Base-by-base conservation (phyloP, 164 flowering plant genomes). In the Nymphaea thermarum region DNA sequence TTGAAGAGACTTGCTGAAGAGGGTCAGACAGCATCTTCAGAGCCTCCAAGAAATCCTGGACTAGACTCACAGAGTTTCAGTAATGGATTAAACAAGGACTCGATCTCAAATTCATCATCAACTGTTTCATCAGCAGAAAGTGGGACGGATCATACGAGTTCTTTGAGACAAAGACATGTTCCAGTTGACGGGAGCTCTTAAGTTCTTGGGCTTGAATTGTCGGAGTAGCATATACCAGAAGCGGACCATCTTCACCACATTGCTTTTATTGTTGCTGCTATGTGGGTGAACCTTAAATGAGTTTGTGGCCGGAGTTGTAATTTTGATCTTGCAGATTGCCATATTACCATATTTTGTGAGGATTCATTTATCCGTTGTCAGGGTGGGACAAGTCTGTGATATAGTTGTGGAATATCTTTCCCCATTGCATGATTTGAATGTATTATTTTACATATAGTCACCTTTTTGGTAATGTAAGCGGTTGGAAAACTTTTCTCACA, bases 1-100 rank as follows among this genome's bases (percentile, higher is more conserved):
- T 85, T 91, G 14, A 84, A 75, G 68, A 85, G 76, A 77, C 82
- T 94, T 71, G 96, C 99, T 0, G 91, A 87, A 66, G 82, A 85
- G 65, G 99, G 96, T 62, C 82, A 84, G 53, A 66, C 85, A 42
- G 71, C 84, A 16, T 68, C 80, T n/a, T 43, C 81, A 61, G 78
- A 72, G 60, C 71, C 84, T 71, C 85, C 70, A 62, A 73, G 77
- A 75, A 84, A 93, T 71, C 79, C 85, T 47, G 44, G 80, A 0
- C 59, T 67, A 43, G 75, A 80, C 69, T 60, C 86, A 43, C 82
- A 69, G 44, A 79, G 73, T 76, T 43, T 66, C 42, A 75, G 69
- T 2, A 77, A 76, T 65, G 81, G 78, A 66, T 74, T 57, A 17
- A 72, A 62, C 14, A 67, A 73, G 42, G 61, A 70, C 18, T 66